Evolutionary conservation across 345 rosid species (phyloP).

Genomic region (Syzygium jambos): DNA sequence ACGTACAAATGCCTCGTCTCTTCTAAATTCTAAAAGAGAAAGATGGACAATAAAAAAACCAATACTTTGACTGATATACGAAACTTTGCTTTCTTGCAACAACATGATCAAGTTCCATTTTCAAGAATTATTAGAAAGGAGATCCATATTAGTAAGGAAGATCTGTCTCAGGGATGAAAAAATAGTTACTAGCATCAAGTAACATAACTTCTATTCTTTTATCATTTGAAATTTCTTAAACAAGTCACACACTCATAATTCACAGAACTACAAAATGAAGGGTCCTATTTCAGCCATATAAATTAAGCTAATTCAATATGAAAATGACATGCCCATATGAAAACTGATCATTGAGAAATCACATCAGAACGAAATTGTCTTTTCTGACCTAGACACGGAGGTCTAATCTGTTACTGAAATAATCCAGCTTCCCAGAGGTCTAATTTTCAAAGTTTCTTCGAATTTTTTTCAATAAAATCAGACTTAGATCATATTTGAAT

Average conservation of each 20-base stretch:
- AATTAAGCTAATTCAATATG: not conserved
- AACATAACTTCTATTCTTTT: not conserved
- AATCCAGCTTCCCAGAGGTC: not conserved
- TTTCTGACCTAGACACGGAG: not conserved
- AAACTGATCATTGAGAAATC: not conserved
- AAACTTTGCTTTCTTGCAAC: not conserved
- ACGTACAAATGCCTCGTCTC: not conserved
- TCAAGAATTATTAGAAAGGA: not conserved
- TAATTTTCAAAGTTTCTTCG: not conserved
- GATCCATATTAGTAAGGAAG: not conserved
- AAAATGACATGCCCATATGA: not conserved
- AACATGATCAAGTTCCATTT: not conserved
- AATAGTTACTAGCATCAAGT: not conserved
- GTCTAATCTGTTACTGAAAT: not conserved
- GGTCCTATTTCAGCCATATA: not conserved
- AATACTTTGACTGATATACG: not conserved
- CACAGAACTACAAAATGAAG: too few species aligned
- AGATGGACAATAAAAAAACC: not conserved
- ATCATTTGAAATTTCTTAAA: too few species aligned
- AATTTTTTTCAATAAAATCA: not conserved
- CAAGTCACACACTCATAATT: not conserved
- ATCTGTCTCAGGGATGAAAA: not conserved
- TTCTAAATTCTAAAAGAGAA: not conserved
- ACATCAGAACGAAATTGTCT: not conserved
- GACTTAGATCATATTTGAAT: not conserved